These are phyloP conservation scores for Tuctoria greenei DNA, from an alignment of 176 grass and related monocot species.

Conservation along the genomic window DNA sequence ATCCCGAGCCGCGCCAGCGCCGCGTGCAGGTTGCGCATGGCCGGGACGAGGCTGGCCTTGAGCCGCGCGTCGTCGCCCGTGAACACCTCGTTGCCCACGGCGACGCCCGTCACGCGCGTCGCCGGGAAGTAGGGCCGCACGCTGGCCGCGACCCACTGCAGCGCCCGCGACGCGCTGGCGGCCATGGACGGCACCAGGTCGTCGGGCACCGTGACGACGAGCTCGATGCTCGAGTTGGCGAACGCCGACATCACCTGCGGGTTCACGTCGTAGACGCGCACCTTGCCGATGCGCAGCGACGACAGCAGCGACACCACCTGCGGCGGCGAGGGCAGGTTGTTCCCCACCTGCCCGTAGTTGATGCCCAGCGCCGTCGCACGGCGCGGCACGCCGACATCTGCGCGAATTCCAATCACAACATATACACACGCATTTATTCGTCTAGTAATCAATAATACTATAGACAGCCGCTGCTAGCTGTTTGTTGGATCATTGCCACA, in stretches of 20 bases:
- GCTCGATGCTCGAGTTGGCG: conserved; percentile 66
- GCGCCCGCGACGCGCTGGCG: conserved; percentile 39
- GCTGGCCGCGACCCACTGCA: conserved; percentile 64
- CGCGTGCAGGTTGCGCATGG: conserved; percentile 74
- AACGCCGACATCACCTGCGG: conserved; percentile 79
- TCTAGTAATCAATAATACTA: no score
- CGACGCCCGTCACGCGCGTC: conserved; percentile 75
- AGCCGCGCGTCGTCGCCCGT: conserved; percentile 64
- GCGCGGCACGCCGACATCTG: conserved; percentile 52
- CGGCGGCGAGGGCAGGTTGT: conserved; percentile 68
- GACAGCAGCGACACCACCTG: conserved; percentile 63
- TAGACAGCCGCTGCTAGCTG: no score
- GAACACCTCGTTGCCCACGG: conserved; percentile 88
- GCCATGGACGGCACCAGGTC: conserved; percentile 61
- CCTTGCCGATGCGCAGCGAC: conserved; percentile 68
- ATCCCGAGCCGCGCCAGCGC: conserved; percentile 70
- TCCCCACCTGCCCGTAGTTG: conserved; percentile 94
- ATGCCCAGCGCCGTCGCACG: conserved; percentile 74
- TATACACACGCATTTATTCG: no score
- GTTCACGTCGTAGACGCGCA: conserved; percentile 84
- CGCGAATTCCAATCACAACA: conserved; percentile 10
- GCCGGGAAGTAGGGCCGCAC: conserved; percentile 75
- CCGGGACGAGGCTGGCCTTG: conserved; percentile 76
- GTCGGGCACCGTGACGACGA: conserved; percentile 84
- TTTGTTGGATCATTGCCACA: no score